Evolutionary conservation across 495 filamentous ascomycete genomes (phyloP), one percentile per base, ranked within the genome.

Genomic region (Poronia punctata): DNA sequence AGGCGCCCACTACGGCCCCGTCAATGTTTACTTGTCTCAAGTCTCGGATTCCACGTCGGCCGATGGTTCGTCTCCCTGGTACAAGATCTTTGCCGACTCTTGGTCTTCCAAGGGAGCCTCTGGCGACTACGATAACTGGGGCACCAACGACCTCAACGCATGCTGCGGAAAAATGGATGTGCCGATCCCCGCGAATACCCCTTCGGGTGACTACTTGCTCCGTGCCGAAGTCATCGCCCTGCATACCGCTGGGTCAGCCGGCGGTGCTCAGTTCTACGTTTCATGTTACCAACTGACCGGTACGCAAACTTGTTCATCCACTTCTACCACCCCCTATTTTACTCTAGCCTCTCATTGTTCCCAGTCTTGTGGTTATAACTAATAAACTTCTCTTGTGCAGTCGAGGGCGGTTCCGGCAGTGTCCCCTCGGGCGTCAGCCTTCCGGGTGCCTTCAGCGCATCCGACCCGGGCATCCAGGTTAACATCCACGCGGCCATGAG

Each of bases 1-100:
- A 3, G 70, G 70, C 25, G 62, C 64, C 23, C 73, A 77, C 46
- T 72, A 68, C 41, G 70, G 70, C 7, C 70, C 70, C 1, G 70
- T 72, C 20, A 60, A 69, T 25, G 60, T 67, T 16, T 74, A 74
- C 54, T 60, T 74, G 25, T 60, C 61, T 52, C 60, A 68, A 43
- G 70, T 73, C 23, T 17, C 52, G 20, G 66, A 73, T 35, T 62
- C 70, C 10, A 56, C 60, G 3, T 55, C 45, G 1, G 65, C 67
- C 11, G 56, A 55, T 30, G 58, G 53, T 17, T 61, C 49, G 4
- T 46, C 51, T 8, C 40, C 48, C 8, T 73, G 67, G 68, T 65
- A 60, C 43, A 71, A 71, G 53, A 63, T 65, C 42, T 54, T 57
- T 20, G 54, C 54, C 16, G 45, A 57, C 30, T 54, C 54, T 15